phyloP scores from a whole-genome alignment of 2,329 filamentous ascomycete genomes.

The Fusarium zealandicum region DNA sequence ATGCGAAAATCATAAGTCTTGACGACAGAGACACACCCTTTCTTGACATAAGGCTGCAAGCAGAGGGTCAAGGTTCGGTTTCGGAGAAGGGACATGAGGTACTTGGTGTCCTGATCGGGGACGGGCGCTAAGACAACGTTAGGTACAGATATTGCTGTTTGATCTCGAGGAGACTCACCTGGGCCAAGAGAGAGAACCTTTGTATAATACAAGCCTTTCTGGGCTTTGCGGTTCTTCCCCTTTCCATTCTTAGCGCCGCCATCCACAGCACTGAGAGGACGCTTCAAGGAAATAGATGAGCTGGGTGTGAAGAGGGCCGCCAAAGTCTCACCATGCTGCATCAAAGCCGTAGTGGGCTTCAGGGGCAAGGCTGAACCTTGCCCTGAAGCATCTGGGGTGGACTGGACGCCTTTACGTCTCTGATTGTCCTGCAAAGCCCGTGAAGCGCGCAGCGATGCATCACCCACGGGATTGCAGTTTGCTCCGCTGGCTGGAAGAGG shows the following conservation, averaged over 20 bases:
- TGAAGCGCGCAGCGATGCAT: conserved; percentile 17
- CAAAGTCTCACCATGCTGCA: too few relatives aligned
- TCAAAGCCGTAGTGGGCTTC: background rate
- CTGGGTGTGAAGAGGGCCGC: background rate
- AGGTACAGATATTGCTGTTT: background rate
- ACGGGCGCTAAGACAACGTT: conserved; percentile 19
- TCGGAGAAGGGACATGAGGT: conserved; percentile 27
- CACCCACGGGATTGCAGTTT: conserved; percentile 28
- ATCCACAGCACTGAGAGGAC: conserved; percentile 6
- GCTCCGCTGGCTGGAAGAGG: conserved; percentile 21
- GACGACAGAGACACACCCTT: background rate
- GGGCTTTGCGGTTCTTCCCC: background rate
- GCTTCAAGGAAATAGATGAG: conserved; percentile 3
- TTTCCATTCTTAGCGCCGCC: background rate
- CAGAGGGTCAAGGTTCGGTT: conserved; percentile 23
- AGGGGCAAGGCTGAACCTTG: too few relatives aligned
- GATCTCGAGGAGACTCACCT: conserved; percentile 13
- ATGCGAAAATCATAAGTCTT: conserved; percentile 24
- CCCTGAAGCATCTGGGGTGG: too few relatives aligned
- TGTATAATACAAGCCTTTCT: conserved; percentile 4
- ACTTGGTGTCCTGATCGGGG: conserved; percentile 23
- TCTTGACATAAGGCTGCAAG: conserved; percentile 4
- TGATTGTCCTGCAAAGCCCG: background rate
- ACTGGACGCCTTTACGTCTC: background rate
- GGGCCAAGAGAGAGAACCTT: conserved; percentile 27